Base-by-base conservation (phyloP, 768 basidiomycete species). In the Crucibulum laeve region DNA sequence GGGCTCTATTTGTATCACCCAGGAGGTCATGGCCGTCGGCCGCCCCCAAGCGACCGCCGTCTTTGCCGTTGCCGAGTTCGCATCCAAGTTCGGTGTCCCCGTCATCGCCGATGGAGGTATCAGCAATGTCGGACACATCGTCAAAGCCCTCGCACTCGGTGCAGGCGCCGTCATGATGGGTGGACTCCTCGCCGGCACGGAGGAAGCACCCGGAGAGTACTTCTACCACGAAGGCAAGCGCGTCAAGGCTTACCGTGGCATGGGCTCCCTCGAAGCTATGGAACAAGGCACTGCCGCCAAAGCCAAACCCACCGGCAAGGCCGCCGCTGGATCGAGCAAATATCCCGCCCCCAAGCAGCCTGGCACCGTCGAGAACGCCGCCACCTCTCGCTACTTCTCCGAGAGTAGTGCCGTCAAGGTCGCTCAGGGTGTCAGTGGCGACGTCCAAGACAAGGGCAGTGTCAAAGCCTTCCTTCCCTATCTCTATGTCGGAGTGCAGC, bases 121-220 rank as follows among this genome's bases (percentile, higher is more conserved):
- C 52, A 68, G 84, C 28, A 99, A 98, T 62, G 88, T 98, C 25
- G 96, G 95, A 0, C 96, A 99, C 63, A 87, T 98, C 53, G 92
- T 97, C 60, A 99, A 99, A 70, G 96, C 96, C 3, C 71, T 98
- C 37, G 73, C 93, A 1, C 79, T 98, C 11, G 96, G 96, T 40
- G 96, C 95, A 3, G 84, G 86, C 18, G 94, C 92, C 3, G 93
- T 98, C 42, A 98, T 98, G 96, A 97, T 99, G 96, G 96, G 96
- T 35, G 86, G 91, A 6, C 67, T 98, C 38, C 74, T 99, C 21
- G 96, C 96, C 2, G 95, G 95, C 23, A 98, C 96, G 25, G 84
- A 91, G 49, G 95, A 99, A 64, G 91, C 93, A 0, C 96, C 96
- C 0, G 96, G 96, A 54, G 93, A 98, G 69, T 99, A 96, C 73